A percentile compares a stretch with the other conserved stretches of the same genome.
phyloP scores from a whole-genome alignment of 768 basidiomycete genomes.

The Termitomyces sp. region DNA sequence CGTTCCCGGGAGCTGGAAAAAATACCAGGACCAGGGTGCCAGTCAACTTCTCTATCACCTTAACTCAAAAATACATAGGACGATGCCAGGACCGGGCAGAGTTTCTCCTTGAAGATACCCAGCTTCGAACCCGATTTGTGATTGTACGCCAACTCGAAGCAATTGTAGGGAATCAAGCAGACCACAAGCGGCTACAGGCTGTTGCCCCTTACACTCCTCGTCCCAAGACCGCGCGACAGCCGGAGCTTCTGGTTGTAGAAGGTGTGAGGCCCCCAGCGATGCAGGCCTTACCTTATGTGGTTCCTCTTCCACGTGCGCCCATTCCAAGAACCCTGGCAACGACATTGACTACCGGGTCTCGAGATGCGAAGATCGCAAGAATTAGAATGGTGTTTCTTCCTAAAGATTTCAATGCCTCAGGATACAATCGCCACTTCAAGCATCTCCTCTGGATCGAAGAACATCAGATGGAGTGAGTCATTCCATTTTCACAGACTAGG shows the following conservation, averaged over 20 bases:
- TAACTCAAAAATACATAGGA: slow-evolving; percentile 33
- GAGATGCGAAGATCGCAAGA: slow-evolving; percentile 21
- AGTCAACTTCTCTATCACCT: slow-evolving; percentile 23
- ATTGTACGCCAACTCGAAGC: slow-evolving; percentile 40
- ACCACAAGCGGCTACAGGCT: slow-evolving; percentile 41
- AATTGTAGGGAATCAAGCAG: slow-evolving; percentile 38
- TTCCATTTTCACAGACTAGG: not conserved
- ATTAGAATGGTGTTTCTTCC: slow-evolving; percentile 36
- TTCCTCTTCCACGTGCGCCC: slow-evolving; percentile 27
- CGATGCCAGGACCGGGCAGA: slow-evolving; percentile 50
- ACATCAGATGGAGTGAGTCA: slow-evolving; percentile 20
- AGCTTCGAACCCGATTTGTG: slow-evolving; percentile 36
- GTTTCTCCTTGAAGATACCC: slow-evolving; percentile 42
- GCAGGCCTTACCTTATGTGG: slow-evolving; percentile 36
- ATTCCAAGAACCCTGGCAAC: slow-evolving; percentile 31
- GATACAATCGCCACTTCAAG: slow-evolving; percentile 44
- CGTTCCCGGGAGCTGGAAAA: not conserved
- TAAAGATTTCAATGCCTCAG: slow-evolving; percentile 23
- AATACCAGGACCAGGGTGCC: slow-evolving; percentile 18
- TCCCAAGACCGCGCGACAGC: slow-evolving; percentile 18
- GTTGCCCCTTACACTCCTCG: slow-evolving; percentile 39
- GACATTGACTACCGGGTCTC: slow-evolving; percentile 24
- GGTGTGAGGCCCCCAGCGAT: slow-evolving; percentile 37
- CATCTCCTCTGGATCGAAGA: slow-evolving; percentile 41
- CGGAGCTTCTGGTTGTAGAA: slow-evolving; percentile 29